Evolutionary conservation across 176 grass and related monocot species (phyloP).

Genomic region (Ampelocalamus luodianensis): DNA sequence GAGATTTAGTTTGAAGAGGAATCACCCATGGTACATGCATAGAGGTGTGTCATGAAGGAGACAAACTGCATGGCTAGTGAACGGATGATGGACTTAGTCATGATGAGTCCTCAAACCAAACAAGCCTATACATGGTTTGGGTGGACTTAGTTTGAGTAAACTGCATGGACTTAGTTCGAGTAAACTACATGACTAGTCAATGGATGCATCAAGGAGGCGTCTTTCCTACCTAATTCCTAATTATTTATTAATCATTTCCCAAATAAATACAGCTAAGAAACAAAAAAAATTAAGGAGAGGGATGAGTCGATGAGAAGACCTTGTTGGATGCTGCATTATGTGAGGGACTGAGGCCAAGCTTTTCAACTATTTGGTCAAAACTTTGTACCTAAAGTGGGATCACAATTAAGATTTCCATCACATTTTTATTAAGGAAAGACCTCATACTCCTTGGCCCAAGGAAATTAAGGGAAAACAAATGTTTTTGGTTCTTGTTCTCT

Average conservation of each 20-base stretch:
- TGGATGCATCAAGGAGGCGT: constrained; percentile 48
- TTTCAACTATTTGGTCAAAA: constrained; percentile 75
- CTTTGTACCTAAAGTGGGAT: constrained; percentile 50
- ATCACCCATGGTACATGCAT: neutral
- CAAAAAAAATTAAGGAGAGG: neutral
- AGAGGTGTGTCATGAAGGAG: constrained; percentile 9
- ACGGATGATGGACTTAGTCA: no score
- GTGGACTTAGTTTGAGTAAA: no score
- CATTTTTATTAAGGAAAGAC: constrained; percentile 60
- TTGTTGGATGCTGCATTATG: constrained; percentile 44
- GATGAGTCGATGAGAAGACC: constrained; percentile 36
- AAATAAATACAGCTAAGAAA: constrained; percentile 48
- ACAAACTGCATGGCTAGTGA: no score
- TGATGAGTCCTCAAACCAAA: no score
- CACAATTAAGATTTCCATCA: constrained; percentile 42
- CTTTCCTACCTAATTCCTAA: constrained; percentile 62
- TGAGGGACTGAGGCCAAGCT: constrained; percentile 39
- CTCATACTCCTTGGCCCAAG: no score
- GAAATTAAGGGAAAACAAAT: constrained; percentile 39
- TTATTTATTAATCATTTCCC: neutral
- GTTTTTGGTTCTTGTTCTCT: constrained; percentile 16
- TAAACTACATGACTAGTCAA: constrained; percentile 55
- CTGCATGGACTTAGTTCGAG: constrained; percentile 44
- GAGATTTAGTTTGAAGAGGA: neutral
- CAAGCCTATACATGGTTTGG: constrained; percentile 54